Evolutionary conservation across 2,329 filamentous ascomycete genomes (phyloP), one percentile per base, ranked within the genome.

Genomic region (Colletotrichum shisoi): DNA sequence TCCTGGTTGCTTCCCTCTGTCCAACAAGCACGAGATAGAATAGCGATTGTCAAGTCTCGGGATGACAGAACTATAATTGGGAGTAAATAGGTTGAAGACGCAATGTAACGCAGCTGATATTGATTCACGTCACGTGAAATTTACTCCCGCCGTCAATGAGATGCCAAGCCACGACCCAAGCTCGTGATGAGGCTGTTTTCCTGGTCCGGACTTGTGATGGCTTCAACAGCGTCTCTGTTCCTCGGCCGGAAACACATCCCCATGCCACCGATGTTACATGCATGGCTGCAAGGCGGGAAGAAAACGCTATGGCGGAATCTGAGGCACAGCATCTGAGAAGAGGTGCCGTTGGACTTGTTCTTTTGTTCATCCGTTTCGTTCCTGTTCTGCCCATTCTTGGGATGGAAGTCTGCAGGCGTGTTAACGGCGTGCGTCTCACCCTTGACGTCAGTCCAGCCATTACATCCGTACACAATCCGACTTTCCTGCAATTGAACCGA

Each of bases 11-110:
- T 39, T 34, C 24, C 4, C 37, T 21, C 17, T 37, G 17, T 49
- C 19, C 17, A 45, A 8, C 7, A 34, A 21, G 21, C 34, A 54
- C 44, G 54, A 60, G 44, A 60, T 39, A 37, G 40, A 39, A 31
- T 40, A 24, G 42, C n/a, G 13, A 5, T 45, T 39, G 21, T 63
- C n/a, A 56, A 45, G 37, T 40, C 56, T 49, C 42, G 46, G 49
- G 65, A 68, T 68, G 56, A 56, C 65, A 68, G 61, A 65, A 68
- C 42, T 39, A 65, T 65, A 21, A 24, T 45, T 11, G 27, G 31
- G 17, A 9, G 31, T 21, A 37, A 54, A 40, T 19, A n/a, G 45
- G 44, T 60, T 31, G 61, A 64, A 46, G 34, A 67, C 56, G 31
- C 31, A 34, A 34, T 34, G 31, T 34, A 34, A 34, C 8, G 31